Base-by-base conservation (phyloP, 371 early-diverging fungal genomes). In the Polyrhizophydium stewartii region DNA sequence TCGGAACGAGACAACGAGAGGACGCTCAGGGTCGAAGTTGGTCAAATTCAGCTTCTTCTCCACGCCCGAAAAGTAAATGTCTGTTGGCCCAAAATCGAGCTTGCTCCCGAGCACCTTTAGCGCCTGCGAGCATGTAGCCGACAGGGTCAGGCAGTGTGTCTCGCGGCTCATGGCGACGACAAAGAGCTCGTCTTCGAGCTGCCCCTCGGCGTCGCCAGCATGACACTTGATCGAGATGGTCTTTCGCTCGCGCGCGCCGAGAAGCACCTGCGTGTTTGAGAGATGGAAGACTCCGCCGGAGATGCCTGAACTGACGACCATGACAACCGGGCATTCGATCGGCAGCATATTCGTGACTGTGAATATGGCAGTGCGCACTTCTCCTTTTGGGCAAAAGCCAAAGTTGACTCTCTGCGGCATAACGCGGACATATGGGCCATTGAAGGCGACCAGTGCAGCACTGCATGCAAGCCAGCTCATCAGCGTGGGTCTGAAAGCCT, bases 51-150 rank as follows among this genome's bases (percentile, higher is more conserved):
- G 0, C 9, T 61, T 27, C 22, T 69, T 68, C 6, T 43, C 45
- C n/a, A 72, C 70, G 19, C 68, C 19, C 43, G 56, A 64, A 58
- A 71, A 79, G 59, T 67, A 73, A 16, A 79, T 72, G 60, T 83
- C 83, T 19, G 76, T 74, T 1, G 76, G 73, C 3, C 83, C 83
- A 51, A 78, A 75, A 50, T 79, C 79, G n/a, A 81, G 37, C 58
- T 75, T 69, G 27, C 47, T 49, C n/a, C 77, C 78, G 21, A 73
- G 25, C 17, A 76, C 47, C 25, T 52, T 58, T 22, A 83, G 45
- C 7, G 77, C 32, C 22, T 67, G 32, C 7, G 69, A 69, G 12
- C 65, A 59, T 10, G 31, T 24, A 9, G 63, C 83, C 0, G 25
- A 16, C 16, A 83, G 52, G 1, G 35, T 27, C 7, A 81, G 24